phyloP scores from a whole-genome alignment of 768 basidiomycete species.

The Calvatia gigantea region DNA sequence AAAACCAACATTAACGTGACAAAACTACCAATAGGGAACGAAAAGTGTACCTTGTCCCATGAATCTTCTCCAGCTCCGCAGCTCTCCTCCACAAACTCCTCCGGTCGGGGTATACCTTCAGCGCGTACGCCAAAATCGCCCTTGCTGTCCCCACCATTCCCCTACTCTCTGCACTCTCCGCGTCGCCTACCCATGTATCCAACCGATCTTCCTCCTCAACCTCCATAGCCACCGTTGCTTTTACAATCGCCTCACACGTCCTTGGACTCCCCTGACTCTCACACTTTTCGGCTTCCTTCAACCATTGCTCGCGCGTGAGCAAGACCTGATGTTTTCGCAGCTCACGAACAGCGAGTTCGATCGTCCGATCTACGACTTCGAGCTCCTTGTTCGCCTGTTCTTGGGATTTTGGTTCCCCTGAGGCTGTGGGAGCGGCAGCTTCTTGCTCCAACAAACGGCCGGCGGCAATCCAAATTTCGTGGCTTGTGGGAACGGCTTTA shows the following conservation, averaged over 20 bases:
- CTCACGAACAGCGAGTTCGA: constrained; percentile 77
- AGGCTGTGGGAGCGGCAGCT: constrained; percentile 31
- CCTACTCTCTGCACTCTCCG: constrained; percentile 72
- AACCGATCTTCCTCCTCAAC: constrained; percentile 92
- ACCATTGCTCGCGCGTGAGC: constrained; percentile 89
- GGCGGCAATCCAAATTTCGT: constrained; percentile 99
- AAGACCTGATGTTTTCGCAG: constrained; percentile 82
- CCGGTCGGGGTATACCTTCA: constrained; percentile 87
- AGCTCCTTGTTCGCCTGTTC: constrained; percentile 62
- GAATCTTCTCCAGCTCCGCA: constrained; percentile 89
- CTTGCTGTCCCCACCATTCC: constrained; percentile 80
- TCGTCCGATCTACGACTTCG: constrained; percentile 81
- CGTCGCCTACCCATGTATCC: constrained; percentile 90
- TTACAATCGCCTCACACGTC: constrained; percentile 93
- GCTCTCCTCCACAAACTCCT: constrained; percentile 86
- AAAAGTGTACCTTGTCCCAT: constrained; percentile 65
- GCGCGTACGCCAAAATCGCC: constrained; percentile 85
- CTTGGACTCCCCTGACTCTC: constrained; percentile 81
- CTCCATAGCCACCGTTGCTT: constrained; percentile 91
- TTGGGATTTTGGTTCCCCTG: constrained; percentile 38
- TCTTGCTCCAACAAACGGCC: constrained; percentile 90
- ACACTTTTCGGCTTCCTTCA: constrained; percentile 91
- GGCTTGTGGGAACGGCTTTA: constrained; percentile 89
- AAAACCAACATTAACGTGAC: background rate
- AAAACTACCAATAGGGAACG: background rate